Conservation (phyloP, 148 eudicot genomes). For the Agrostemma githago region DNA sequence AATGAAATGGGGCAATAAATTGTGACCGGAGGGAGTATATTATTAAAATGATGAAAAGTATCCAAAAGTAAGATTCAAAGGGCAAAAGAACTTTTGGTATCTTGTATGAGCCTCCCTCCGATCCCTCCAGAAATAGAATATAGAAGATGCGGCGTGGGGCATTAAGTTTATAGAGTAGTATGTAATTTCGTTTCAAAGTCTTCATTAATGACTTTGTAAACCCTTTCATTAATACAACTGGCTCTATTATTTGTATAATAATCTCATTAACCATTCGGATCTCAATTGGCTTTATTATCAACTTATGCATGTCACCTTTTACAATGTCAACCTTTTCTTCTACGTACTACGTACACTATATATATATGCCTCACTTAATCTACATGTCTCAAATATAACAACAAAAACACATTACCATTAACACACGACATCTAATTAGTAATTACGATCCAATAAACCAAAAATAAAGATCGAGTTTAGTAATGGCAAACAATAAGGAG, state of each 20-base stretch:
- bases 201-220: slow-evolving; percentile 13
- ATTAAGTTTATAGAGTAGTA: too few relatives aligned
- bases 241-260: neutral
- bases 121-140: neutral
- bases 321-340: slow-evolving; percentile 16
- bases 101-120: slow-evolving; percentile 14
- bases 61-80: slow-evolving; percentile 13
- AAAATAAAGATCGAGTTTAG: too few relatives aligned
- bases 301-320: slow-evolving; percentile 9
- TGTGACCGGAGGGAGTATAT: too few relatives aligned
- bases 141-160: slow-evolving; percentile 15
- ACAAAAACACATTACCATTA: neutral
- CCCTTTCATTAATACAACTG: slow-evolving; percentile 7
- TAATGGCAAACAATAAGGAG: neutral
- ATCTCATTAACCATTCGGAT: slow-evolving; percentile 8
- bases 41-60: neutral
- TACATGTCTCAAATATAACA: slow-evolving; percentile 8
- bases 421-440: neutral
- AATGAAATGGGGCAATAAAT: too few relatives aligned
- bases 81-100: slow-evolving; percentile 22
- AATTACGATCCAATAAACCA: neutral
- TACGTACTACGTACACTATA: neutral
- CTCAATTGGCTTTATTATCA: neutral
- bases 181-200: neutral
- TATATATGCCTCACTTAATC: slow-evolving; percentile 7